A percentile compares a stretch with the other conserved stretches of the same genome.
Evolutionary conservation across 305 asterid species (phyloP).

Genomic region (Vinca major): DNA sequence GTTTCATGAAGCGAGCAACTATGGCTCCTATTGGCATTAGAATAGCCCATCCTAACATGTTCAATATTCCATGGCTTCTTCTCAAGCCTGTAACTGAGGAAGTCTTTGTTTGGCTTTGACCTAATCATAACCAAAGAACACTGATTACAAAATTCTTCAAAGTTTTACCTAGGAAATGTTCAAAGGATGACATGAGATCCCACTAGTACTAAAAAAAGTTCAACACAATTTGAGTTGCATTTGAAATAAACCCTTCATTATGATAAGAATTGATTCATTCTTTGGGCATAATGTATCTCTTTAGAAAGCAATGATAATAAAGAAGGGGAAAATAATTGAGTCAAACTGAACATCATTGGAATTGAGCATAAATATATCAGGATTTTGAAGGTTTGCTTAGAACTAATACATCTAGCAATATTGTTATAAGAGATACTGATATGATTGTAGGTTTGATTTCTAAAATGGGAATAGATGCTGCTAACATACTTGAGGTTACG

Average conservation of each 20-base stretch:
- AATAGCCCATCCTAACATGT: constrained; percentile 82
- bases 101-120: constrained; percentile 31
- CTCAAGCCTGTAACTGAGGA: constrained; percentile 32
- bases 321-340: neutral
- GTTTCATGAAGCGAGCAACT: constrained; percentile 67
- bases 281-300: no score
- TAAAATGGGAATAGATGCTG: constrained; percentile 9
- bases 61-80: constrained; percentile 65
- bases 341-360: neutral
- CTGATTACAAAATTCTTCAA: neutral
- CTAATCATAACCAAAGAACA: constrained; percentile 5
- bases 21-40: constrained; percentile 66
- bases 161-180: neutral
- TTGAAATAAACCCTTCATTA: no score
- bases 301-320: no score
- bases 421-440: neutral
- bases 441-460: constrained; percentile 9
- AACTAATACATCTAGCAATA: neutral
- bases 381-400: neutral
- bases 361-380: neutral
- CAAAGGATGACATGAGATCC: no score
- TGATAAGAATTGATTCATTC: neutral
- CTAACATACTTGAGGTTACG: neutral
- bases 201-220: no score
- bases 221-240: no score